These are phyloP conservation scores for Glebionis coronaria DNA, from an alignment of 129 eudicot species.

Conservation along the genomic window DNA sequence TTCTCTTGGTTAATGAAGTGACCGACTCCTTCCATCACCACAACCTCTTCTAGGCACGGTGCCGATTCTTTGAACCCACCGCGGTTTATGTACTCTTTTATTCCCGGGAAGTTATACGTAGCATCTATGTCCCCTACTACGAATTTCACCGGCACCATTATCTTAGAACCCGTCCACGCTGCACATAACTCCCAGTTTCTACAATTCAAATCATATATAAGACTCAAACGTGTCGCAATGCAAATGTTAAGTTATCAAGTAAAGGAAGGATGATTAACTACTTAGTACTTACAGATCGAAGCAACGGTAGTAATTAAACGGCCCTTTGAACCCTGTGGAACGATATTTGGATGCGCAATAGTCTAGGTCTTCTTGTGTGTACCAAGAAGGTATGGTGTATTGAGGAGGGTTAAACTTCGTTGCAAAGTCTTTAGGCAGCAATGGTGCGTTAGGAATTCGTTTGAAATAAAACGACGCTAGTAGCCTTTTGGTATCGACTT, in stretches of 20 bases:
- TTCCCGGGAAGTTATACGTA: conserved; percentile 54
- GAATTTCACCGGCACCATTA: conserved; percentile 65
- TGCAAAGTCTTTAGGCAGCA: conserved; percentile 40
- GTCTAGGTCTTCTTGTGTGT: conserved; percentile 55
- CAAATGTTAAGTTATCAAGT: too few relatives aligned
- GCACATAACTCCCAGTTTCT: conserved; percentile 72
- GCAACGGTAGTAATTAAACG: conserved; percentile 61
- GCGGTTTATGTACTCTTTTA: conserved; percentile 49
- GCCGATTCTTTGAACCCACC: conserved; percentile 55
- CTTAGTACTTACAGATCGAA: conserved; percentile 62
- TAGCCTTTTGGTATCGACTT: conserved; percentile 44
- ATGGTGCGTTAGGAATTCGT: conserved; percentile 44
- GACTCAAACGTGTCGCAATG: background rate
- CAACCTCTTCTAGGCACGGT: conserved; percentile 55
- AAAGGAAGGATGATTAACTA: background rate
- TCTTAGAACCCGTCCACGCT: conserved; percentile 55
- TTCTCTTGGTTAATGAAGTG: conserved; percentile 68
- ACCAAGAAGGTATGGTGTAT: conserved; percentile 52
- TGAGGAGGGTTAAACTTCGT: conserved; percentile 26
- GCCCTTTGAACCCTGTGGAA: conserved; percentile 62
- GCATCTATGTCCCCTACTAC: conserved; percentile 64
- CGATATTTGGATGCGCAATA: conserved; percentile 55
- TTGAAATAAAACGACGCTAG: conserved; percentile 42
- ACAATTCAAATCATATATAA: background rate
- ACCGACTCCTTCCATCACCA: conserved; percentile 65